Base-by-base conservation (phyloP, 2,329 filamentous ascomycete genomes). In the Penicillium sp. region DNA sequence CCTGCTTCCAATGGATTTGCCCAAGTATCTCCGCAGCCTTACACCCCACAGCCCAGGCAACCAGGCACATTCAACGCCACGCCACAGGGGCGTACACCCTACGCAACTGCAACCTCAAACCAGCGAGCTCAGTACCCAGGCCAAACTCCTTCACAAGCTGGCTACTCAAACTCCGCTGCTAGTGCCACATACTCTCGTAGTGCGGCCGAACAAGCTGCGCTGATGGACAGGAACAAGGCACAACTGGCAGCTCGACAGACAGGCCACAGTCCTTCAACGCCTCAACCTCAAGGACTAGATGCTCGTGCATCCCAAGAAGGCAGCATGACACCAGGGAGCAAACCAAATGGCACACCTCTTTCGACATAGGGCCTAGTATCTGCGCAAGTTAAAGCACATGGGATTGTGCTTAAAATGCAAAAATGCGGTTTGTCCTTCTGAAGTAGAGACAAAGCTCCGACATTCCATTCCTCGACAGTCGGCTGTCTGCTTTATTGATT, bases 171-270 rank as follows among this genome's bases (percentile, higher is more conserved):
- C 50, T 72, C 65, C 12, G 68, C 73, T 12, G 68, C 71, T 12
- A 66, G 68, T 30, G 65, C 70, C 33, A 67, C 69, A n/a, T 74
- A 74, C 61, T 64, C 71, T 25, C 69, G 75, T 26, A 75, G 66
- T 63, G 71, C 72, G 16, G 69, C 73, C 38, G 74, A 77, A 49
- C 74, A 77, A 59, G 72, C 72, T 22, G 67, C 68, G 3, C 50
- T 74, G 42, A 72, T 75, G 65, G 72, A 75, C 33, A 66, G 72
- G 36, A 72, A 71, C 42, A 74, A 72, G 57, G 65, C 69, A n/a
- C 73, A 75, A 41, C 52, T 74, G 44, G 67, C 70, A 5, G 62
- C 63, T 31, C 67, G 70, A 19, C 65, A 69, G 40, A 60, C 61
- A 30, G 68, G 68, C 16, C 70, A 72, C 55, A 68, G 62, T 31